Evolutionary conservation across 1,139 yeast species (phyloP), one percentile per base, ranked within the genome.

Genomic region (Nakaseomyces nivariensis): DNA sequence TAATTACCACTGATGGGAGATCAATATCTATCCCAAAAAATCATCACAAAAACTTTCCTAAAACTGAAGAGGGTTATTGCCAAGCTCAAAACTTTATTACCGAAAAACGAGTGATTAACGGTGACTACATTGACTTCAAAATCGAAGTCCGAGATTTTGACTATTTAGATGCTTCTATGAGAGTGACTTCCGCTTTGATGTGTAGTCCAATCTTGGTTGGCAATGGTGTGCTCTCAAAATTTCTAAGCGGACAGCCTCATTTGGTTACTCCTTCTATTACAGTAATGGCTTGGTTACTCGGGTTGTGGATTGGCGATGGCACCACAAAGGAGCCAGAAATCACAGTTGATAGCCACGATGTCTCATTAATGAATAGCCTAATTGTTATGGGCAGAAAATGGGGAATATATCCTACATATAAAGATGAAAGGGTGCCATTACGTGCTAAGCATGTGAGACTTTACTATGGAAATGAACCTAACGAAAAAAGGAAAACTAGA

Each of bases 91-190:
- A 34, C 6, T 58, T 57, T 45, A 48, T 54, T 49, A 50, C 46
- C 13, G 54, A 51, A 26, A 51, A 52, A 45, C 48, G 53, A 29
- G 9, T 11, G 17, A 45, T 49, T 29, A 43, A 41, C 46, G 64
- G 54, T 29, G 57, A 47, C 48, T 58, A 50, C 43, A 52, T 72
- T 47, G 62, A 64, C 29, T 72, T 72, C 69, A 57, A 59, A 45
- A 50, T 70, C 40, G 70, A 70, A 57, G 72, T 72, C 13, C 57
- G 66, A 49, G 69, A 71, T 53, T 58, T 64, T 46, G 60, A 56
- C 27, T 49, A 54, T 22, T 47, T 72, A 26, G 62, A 55, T 27
- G 49, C 55, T 6, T 49, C 56, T 37, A 67, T 67, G 45, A 63
- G 67, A 45, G 50, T 52, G 22, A 57, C 61, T 22, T 59, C 74